Conservation (phyloP, 192 early-diverging fungal genomes). For the Oehlia diaphana region DNA sequence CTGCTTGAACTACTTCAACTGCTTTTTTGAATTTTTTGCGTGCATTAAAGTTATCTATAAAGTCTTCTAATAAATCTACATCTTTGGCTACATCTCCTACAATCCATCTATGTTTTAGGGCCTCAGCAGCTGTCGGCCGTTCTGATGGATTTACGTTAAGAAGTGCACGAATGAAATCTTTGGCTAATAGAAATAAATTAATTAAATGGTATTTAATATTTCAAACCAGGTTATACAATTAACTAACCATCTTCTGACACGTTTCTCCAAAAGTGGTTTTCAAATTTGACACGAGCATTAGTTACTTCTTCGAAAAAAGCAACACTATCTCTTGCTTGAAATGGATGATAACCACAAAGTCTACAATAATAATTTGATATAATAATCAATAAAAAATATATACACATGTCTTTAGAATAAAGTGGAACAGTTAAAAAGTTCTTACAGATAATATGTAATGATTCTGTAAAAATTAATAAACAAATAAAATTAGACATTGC, state of each 20-base stretch:
- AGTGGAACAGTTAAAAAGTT: not conserved
- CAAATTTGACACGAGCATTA: slow-evolving; percentile 66
- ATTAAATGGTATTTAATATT: not conserved
- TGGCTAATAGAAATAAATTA: slow-evolving; percentile 48
- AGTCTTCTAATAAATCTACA: slow-evolving; percentile 82
- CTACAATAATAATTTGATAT: slow-evolving; percentile 31
- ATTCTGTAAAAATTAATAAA: slow-evolving; percentile 49
- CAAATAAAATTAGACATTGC: not conserved
- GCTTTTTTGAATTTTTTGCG: slow-evolving; percentile 64
- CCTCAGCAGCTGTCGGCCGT: slow-evolving; percentile 79
- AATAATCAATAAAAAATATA: not conserved
- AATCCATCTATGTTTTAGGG: slow-evolving; percentile 86
- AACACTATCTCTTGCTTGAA: slow-evolving; percentile 61
- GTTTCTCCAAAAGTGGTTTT: slow-evolving; percentile 76
- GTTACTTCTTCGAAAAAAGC: slow-evolving; percentile 62
- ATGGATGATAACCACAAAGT: slow-evolving; percentile 81
- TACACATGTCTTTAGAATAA: not conserved
- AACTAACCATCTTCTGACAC: slow-evolving; percentile 76
- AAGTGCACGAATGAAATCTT: slow-evolving; percentile 73
- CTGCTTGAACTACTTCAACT: slow-evolving; percentile 48
- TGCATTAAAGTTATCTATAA: slow-evolving; percentile 76
- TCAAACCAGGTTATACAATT: not conserved
- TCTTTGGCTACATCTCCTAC: slow-evolving; percentile 58
- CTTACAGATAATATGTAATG: slow-evolving; percentile 84
- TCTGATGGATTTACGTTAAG: slow-evolving; percentile 66